Conservation (phyloP, 768 basidiomycete species). For the Symmetrospora coprosmae region DNA sequence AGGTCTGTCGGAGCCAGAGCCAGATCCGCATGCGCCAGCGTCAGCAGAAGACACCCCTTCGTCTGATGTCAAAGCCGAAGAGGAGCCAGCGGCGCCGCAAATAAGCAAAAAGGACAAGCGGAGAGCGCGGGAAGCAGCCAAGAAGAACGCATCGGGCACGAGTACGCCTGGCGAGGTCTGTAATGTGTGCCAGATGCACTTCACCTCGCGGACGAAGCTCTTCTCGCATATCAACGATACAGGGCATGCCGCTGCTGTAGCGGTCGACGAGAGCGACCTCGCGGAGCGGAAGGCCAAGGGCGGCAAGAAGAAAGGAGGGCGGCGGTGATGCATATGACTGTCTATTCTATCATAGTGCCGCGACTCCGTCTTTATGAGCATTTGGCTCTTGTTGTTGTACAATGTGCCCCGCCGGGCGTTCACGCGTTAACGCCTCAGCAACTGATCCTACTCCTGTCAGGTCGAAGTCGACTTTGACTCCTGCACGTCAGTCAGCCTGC, state of each 20-base stretch:
- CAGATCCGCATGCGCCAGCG: not conserved
- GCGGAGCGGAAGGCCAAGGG: too few species aligned
- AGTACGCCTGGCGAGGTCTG: constrained; percentile 22
- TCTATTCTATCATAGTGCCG: too few species aligned
- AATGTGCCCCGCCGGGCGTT: too few species aligned
- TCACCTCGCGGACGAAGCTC: constrained; percentile 32
- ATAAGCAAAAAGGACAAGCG: constrained; percentile 70
- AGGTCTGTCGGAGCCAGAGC: too few species aligned
- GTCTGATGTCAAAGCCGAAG: not conserved
- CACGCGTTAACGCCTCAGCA: too few species aligned
- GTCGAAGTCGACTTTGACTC: too few species aligned
- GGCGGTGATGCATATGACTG: too few species aligned
- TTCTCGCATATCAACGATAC: constrained; percentile 33
- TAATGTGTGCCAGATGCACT: constrained; percentile 30
- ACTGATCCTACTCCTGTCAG: too few species aligned
- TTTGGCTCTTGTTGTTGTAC: too few species aligned
- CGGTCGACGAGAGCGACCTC: too few species aligned
- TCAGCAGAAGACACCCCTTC: not conserved
- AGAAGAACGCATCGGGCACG: constrained; percentile 17
- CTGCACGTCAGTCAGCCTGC: too few species aligned
- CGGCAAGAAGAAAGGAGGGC: constrained; percentile 26
- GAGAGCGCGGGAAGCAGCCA: constrained; percentile 51
- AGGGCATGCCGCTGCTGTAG: constrained; percentile 31
- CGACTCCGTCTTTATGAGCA: too few species aligned
- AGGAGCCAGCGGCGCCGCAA: constrained; percentile 27